These are phyloP conservation scores for Rheum nobile DNA, from an alignment of 148 eudicot species.

Conservation along the genomic window DNA sequence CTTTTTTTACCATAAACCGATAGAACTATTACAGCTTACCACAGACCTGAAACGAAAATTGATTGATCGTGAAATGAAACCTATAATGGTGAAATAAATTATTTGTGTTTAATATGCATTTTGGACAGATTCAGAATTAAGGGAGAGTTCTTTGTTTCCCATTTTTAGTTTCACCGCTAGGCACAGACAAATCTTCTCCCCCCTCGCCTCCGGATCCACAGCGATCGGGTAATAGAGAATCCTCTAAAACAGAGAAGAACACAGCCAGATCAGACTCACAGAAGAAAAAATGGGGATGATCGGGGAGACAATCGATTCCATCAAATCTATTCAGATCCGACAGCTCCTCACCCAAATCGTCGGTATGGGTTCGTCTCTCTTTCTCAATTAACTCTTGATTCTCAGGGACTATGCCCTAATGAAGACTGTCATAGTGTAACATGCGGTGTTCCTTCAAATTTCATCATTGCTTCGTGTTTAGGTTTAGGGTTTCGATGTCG, in stretches of 20 bases:
- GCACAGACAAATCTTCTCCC: neutral
- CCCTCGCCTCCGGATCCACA: neutral
- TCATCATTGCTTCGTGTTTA: neutral
- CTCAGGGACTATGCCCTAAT: neutral
- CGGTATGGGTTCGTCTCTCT: constrained; percentile 31
- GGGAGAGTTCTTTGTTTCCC: neutral
- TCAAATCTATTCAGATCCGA: constrained; percentile 41
- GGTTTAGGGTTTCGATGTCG: neutral
- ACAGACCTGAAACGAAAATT: too few relatives aligned
- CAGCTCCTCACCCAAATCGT: constrained; percentile 38
- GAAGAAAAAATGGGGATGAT: constrained; percentile 34
- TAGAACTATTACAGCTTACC: too few relatives aligned
- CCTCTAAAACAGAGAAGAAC: neutral
- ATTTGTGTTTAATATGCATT: too few relatives aligned
- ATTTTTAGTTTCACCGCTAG: neutral
- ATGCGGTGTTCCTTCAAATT: neutral
- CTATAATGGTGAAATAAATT: too few relatives aligned
- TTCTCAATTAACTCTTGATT: neutral
- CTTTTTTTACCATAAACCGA: too few relatives aligned
- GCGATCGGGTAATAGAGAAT: neutral
- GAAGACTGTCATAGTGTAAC: neutral
- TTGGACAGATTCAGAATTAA: too few relatives aligned
- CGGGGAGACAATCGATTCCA: constrained; percentile 39
- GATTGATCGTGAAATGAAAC: too few relatives aligned
- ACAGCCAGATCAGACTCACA: neutral